Percentiles rank a stretch among this genome's conserved stretches.
phyloP scores from a whole-genome alignment of 352 stramenopile species.

The Phytophthora crassamura region DNA sequence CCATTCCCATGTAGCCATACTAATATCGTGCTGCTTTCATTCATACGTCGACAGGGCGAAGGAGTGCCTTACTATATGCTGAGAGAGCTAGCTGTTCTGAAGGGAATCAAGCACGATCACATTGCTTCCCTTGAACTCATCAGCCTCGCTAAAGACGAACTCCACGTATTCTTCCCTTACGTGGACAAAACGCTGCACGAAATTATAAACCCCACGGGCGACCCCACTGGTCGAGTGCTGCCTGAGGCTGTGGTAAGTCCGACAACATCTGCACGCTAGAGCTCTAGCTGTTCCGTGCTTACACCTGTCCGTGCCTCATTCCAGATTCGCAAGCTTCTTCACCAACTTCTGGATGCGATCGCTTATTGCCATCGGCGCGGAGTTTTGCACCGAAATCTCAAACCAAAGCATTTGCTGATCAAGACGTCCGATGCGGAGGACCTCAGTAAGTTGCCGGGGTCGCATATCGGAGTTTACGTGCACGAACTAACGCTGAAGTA shows the following conservation, averaged over 20 bases:
- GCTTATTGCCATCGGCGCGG: slow-evolving; percentile 89
- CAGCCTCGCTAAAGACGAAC: slow-evolving; percentile 84
- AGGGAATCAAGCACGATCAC: slow-evolving; percentile 88
- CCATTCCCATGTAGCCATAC: too few relatives aligned
- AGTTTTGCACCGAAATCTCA: slow-evolving; percentile 92
- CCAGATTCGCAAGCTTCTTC: slow-evolving; percentile 80
- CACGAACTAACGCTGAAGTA: slow-evolving; percentile 2
- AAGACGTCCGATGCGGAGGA: slow-evolving; percentile 67
- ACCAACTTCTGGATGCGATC: slow-evolving; percentile 89
- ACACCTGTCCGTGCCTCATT: slow-evolving; percentile 6
- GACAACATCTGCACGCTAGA: slow-evolving; percentile 12
- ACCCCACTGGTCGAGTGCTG: slow-evolving; percentile 77
- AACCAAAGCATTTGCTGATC: slow-evolving; percentile 91
- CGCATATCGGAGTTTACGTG: too few relatives aligned
- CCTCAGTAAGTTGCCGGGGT: slow-evolving; percentile 50
- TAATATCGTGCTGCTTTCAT: background rate
- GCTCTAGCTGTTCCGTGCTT: slow-evolving; percentile 3
- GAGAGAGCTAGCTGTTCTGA: slow-evolving; percentile 87
- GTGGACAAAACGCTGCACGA: slow-evolving; percentile 92
- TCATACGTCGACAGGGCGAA: slow-evolving; percentile 64
- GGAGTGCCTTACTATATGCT: slow-evolving; percentile 95
- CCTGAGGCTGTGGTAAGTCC: slow-evolving; percentile 73
- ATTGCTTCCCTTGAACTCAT: slow-evolving; percentile 91
- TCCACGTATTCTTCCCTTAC: slow-evolving; percentile 92
- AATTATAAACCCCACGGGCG: slow-evolving; percentile 90